phyloP scores from a whole-genome alignment of 345 rosid species.

The Aethionema arabicum region DNA sequence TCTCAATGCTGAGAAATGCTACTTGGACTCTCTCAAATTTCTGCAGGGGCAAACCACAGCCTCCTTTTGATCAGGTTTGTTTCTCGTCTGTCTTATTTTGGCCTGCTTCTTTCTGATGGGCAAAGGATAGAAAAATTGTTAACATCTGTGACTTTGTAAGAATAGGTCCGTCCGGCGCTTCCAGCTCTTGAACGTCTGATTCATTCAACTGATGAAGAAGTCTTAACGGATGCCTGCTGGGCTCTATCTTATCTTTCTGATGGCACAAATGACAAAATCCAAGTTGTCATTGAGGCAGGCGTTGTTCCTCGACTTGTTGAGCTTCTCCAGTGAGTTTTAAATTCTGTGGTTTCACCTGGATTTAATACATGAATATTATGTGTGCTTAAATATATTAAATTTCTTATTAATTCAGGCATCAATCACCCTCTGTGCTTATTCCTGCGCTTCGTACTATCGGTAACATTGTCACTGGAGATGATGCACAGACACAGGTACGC shows the following conservation, averaged over 20 bases:
- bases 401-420: constrained; percentile 45
- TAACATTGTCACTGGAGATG: constrained; percentile 86
- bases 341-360: neutral
- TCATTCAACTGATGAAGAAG: constrained; percentile 94
- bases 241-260: constrained; percentile 94
- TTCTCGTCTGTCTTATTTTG: neutral
- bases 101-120: neutral
- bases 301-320: constrained; percentile 84
- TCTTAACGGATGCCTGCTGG: constrained; percentile 97
- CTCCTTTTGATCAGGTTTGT: constrained; percentile 74
- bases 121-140: neutral
- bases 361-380: neutral
- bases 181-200: constrained; percentile 82
- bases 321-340: constrained; percentile 70
- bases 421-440: constrained; percentile 74
- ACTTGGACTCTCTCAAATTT: constrained; percentile 50
- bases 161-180: constrained; percentile 83
- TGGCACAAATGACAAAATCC: constrained; percentile 96
- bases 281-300: constrained; percentile 86
- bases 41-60: constrained; percentile 86
- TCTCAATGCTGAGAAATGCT: constrained; percentile 42
- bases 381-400: neutral
- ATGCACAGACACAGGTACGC: constrained; percentile 62
- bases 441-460: constrained; percentile 89
- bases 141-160: constrained; percentile 10